phyloP scores from a whole-genome alignment of 805 yeast species.

The Blastobotrys americana region DNA sequence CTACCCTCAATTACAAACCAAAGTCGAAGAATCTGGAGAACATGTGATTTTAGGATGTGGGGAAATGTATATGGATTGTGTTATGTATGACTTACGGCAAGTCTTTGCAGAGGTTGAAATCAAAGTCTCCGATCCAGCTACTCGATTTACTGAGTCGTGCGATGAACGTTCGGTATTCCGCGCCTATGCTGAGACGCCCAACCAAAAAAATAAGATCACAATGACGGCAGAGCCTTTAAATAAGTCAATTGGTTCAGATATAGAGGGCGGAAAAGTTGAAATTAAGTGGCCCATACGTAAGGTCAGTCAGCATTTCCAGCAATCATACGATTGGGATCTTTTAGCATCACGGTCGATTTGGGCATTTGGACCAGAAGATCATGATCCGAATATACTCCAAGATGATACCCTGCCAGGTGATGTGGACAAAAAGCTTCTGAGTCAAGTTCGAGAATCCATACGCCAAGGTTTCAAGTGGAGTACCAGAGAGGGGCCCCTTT shows the following conservation, averaged over 20 bases:
- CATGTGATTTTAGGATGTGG: slow-evolving; percentile 77
- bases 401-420: slow-evolving; percentile 75
- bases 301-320: slow-evolving; percentile 49
- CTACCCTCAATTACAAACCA: slow-evolving; percentile 60
- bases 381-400: slow-evolving; percentile 44
- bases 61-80: slow-evolving; percentile 78
- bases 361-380: slow-evolving; percentile 60
- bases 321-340: slow-evolving; percentile 70
- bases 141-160: slow-evolving; percentile 73
- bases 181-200: slow-evolving; percentile 52
- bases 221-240: slow-evolving; percentile 72
- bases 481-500: slow-evolving; percentile 80
- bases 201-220: slow-evolving; percentile 51
- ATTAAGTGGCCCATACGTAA: slow-evolving; percentile 33
- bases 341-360: slow-evolving; percentile 75
- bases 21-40: slow-evolving; percentile 85
- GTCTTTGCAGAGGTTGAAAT: slow-evolving; percentile 60
- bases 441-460: slow-evolving; percentile 45
- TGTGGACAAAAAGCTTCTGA: slow-evolving; percentile 48
- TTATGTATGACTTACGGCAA: slow-evolving; percentile 65
- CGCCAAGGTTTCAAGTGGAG: slow-evolving; percentile 81
- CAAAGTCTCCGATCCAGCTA: slow-evolving; percentile 78
- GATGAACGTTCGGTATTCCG: slow-evolving; percentile 57
- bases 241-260: slow-evolving; percentile 45
- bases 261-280: slow-evolving; percentile 43